Base-by-base conservation (phyloP, 345 rosid species). In the Eucalyptus pauciflora region DNA sequence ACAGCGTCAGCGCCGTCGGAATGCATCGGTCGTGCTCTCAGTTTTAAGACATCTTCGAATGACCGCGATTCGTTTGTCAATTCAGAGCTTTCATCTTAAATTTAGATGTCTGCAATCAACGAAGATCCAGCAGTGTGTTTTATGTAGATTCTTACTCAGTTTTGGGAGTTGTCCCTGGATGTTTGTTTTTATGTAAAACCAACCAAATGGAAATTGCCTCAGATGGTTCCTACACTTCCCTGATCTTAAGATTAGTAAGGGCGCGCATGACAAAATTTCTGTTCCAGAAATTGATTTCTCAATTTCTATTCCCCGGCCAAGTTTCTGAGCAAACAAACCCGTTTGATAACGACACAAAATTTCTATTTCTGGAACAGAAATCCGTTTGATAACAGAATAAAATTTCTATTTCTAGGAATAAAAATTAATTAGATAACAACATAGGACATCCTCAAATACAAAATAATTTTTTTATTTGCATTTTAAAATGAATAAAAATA, bases 1-100 rank as follows among this genome's bases (percentile, higher is more conserved):
- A 91, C 71, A 94, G 95, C 93, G 83, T 94, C 29, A 90, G 95
- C 88, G 87, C 94, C 18, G 86, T 90, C 86, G 93, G 91, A 85
- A 93, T 92, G 97, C 92, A 92, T 85, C 89, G 90, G 85, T 89
- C 96, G 86, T 91, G 90, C 86, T 92, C 93, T 48, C 90, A 89
- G 13, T 81, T 62, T 81, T 89, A 64, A 85, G 91, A 76, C 86
- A 89, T 13, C 37, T 51, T 86, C 69, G 69, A 80, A 22, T 86
- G 69, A 80, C 80, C 87, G 62, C 76, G 56, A 20, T 52, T 52
- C 58, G 58, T 20, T 52, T 1, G 2, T 25, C 58, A 20, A 9
- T 33, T 71, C 1, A 18, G 46, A 71, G 46, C 81, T 71, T 10
- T 41, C 24, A 76, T 22, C 85, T 76, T 45, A 29, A 76, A 76